phyloP scores from a whole-genome alignment of 2,329 filamentous ascomycete species.

The Fusarium hainanense region DNA sequence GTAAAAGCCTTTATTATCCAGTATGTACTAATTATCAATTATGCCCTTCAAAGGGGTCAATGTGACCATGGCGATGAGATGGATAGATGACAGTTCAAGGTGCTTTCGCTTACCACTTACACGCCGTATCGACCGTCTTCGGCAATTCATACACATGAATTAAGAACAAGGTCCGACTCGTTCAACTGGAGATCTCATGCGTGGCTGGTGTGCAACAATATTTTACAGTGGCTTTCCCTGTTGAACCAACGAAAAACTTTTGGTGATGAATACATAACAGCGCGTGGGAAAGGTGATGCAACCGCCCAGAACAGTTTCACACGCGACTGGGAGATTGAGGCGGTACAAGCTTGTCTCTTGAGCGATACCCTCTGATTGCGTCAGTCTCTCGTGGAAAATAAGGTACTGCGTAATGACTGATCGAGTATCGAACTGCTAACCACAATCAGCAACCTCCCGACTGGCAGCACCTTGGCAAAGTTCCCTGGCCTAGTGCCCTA shows the following conservation, averaged over 20 bases:
- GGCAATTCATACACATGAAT: constrained; percentile 20
- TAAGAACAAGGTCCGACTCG: constrained; percentile 9
- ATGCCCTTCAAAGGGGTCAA: constrained; percentile 5
- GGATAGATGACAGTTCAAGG: not conserved
- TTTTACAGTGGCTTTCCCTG: constrained; percentile 9
- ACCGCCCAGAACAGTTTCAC: constrained; percentile 32
- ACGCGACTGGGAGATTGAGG: constrained; percentile 17
- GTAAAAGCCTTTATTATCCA: not conserved
- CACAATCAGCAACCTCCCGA: constrained; percentile 31
- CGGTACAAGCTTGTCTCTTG: constrained; percentile 24
- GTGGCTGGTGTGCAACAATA: constrained; percentile 24
- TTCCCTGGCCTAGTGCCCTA: constrained; percentile 15
- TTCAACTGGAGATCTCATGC: constrained; percentile 9
- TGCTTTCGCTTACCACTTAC: constrained; percentile 39
- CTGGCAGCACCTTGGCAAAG: constrained; percentile 24
- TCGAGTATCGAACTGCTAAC: constrained; percentile 28
- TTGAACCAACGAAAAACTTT: constrained; percentile 6
- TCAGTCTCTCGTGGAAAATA: not conserved
- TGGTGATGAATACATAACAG: constrained; percentile 7
- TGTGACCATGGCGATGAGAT: constrained; percentile 30
- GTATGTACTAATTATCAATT: not conserved
- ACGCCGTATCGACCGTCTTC: constrained; percentile 13
- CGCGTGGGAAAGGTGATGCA: constrained; percentile 31
- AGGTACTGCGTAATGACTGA: constrained; percentile 18
- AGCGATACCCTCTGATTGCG: constrained; percentile 16